phyloP scores from a whole-genome alignment of 2,329 filamentous ascomycete species.

The Stagonosporopsis cucurbitacearum region DNA sequence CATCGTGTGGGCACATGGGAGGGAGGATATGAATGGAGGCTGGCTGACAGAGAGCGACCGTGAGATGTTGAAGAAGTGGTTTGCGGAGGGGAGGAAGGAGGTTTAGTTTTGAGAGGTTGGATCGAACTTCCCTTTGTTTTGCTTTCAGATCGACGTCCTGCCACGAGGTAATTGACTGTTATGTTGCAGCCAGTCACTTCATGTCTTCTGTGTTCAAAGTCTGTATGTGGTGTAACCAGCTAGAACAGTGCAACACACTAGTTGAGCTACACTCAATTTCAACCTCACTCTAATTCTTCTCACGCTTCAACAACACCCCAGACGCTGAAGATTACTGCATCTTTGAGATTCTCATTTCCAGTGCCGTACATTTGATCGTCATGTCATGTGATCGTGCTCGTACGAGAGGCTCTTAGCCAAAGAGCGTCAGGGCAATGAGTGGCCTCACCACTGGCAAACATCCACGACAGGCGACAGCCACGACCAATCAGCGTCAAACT shows the following conservation, averaged over 20 bases:
- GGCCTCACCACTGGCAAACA: not conserved
- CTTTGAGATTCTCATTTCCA: not conserved
- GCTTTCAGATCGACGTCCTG: not conserved
- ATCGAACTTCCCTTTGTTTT: not conserved
- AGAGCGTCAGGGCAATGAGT: no score
- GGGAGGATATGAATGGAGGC: not conserved
- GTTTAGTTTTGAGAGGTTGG: not conserved
- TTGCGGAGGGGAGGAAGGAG: not conserved
- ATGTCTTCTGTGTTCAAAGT: not conserved
- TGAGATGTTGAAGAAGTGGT: slow-evolving; percentile 8
- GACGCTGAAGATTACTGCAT: not conserved
- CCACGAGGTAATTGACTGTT: no score
- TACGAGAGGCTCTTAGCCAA: not conserved
- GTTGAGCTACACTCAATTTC: not conserved
- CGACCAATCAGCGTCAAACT: slow-evolving; percentile 1
- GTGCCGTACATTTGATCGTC: not conserved
- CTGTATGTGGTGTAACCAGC: not conserved
- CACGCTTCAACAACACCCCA: not conserved
- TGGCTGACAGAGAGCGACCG: slow-evolving; percentile 2
- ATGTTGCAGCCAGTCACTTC: not conserved
- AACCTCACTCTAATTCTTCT: not conserved
- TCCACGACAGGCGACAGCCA: not conserved
- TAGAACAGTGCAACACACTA: not conserved
- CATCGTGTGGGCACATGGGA: slow-evolving; percentile 1
- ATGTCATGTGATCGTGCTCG: not conserved